A percentile compares a stretch with the other conserved stretches of the same genome.
These are phyloP conservation scores for Blastocystis sp. DNA, from an alignment of 352 stramenopile genomes.

Conservation along the genomic window DNA sequence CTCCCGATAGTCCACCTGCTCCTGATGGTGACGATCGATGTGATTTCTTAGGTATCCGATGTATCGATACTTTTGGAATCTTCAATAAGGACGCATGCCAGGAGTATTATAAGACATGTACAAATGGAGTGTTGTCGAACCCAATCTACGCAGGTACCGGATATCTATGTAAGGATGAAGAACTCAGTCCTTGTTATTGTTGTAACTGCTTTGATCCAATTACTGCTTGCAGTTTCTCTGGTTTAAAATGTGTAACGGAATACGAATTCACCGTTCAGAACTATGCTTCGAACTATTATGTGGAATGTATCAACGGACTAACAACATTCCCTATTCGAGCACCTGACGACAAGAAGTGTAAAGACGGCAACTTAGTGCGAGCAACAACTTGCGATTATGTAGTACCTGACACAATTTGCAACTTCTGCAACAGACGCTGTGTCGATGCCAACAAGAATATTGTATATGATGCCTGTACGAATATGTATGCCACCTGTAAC, in stretches of 20 bases:
- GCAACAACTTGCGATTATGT: conserved; percentile 45
- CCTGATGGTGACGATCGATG: conserved; percentile 48
- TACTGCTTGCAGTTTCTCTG: conserved; percentile 34
- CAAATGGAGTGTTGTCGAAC: conserved; percentile 15
- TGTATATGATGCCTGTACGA: conserved; percentile 54
- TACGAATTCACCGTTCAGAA: conserved; percentile 13
- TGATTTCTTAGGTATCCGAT: conserved; percentile 55
- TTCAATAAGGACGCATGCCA: conserved; percentile 64
- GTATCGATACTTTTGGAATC: conserved; percentile 36
- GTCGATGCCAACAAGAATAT: conserved; percentile 48
- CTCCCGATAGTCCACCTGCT: conserved; percentile 17
- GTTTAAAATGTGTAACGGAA: conserved; percentile 41
- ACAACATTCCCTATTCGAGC: conserved; percentile 26
- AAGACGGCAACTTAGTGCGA: conserved; percentile 13
- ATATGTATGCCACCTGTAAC: conserved; percentile 50
- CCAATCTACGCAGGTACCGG: conserved; percentile 13
- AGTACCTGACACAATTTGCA: conserved; percentile 19
- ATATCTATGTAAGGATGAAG: conserved; percentile 7
- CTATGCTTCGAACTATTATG: conserved; percentile 52
- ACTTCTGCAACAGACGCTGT: conserved; percentile 59
- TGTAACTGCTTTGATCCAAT: conserved; percentile 64
- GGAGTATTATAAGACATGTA: conserved; percentile 41
- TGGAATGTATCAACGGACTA: conserved; percentile 53
- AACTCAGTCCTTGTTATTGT: conserved; percentile 25
- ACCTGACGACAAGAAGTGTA: conserved; percentile 44